These are phyloP conservation scores for Typha latifolia DNA, from an alignment of 176 grass and related monocot species.

Conservation along the genomic window DNA sequence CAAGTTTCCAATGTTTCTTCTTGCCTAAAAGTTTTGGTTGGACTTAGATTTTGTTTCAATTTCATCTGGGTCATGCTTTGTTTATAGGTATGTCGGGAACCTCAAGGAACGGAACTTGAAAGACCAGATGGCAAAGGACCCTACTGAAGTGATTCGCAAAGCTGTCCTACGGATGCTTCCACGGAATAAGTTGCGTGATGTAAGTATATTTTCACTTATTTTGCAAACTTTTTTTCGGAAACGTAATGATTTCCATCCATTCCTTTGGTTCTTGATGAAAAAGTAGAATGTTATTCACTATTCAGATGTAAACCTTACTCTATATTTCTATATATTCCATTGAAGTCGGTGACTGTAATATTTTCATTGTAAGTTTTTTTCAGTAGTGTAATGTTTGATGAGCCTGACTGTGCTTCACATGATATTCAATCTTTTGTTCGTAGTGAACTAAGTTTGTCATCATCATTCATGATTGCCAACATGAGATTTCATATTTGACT, in stretches of 20 bases:
- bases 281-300: slow-evolving; percentile 1
- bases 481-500: neutral
- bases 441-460: neutral
- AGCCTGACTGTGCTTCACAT: neutral
- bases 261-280: neutral
- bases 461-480: neutral
- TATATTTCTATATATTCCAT: no score
- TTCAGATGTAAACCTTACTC: neutral
- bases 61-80: neutral
- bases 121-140: slow-evolving; percentile 90
- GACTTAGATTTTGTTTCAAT: slow-evolving; percentile 5
- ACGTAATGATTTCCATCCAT: neutral
- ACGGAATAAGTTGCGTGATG: slow-evolving; percentile 88
- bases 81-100: slow-evolving; percentile 69
- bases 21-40: neutral
- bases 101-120: slow-evolving; percentile 87
- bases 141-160: slow-evolving; percentile 95
- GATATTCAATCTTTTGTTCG: neutral
- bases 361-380: neutral
- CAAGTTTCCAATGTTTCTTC: slow-evolving; percentile 16
- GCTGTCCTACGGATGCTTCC: slow-evolving; percentile 96
- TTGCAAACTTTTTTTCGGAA: slow-evolving; percentile 1
- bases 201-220: slow-evolving; percentile 35
- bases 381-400: no score
- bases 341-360: no score